A percentile compares a stretch with the other conserved stretches of the same genome.
phyloP scores from a whole-genome alignment of 768 basidiomycete genomes.

The Leccinellum albellum region DNA sequence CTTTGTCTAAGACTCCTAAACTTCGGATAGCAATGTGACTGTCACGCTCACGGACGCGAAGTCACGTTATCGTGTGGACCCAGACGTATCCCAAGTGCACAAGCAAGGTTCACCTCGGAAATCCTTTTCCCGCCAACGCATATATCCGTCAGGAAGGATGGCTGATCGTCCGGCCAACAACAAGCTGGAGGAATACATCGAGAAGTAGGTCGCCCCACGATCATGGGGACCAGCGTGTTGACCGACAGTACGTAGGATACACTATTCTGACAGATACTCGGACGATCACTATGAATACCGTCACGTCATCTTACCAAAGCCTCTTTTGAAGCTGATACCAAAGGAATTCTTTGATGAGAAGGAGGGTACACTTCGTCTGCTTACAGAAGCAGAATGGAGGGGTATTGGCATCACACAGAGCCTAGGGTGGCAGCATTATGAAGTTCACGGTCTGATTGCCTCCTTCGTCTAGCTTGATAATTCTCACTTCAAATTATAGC shows the following conservation, averaged over 20 bases:
- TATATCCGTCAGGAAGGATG: conserved; percentile 17
- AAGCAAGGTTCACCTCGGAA: neutral
- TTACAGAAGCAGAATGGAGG: conserved; percentile 90
- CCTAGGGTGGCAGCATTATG: conserved; percentile 95
- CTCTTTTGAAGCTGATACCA: conserved; percentile 89
- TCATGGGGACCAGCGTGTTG: conserved; percentile 16
- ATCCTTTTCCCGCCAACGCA: conserved; percentile 5
- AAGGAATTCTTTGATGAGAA: conserved; percentile 79
- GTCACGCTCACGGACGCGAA: conserved; percentile 27
- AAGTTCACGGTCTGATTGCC: conserved; percentile 77
- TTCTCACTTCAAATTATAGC: conserved; percentile 42
- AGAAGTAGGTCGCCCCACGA: conserved; percentile 51
- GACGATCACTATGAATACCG: conserved; percentile 94
- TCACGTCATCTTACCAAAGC: conserved; percentile 95
- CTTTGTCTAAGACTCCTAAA: neutral
- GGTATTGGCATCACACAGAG: conserved; percentile 95
- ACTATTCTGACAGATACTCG: conserved; percentile 88
- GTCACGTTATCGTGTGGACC: conserved; percentile 18
- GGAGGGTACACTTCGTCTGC: conserved; percentile 73
- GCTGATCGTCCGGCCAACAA: conserved; percentile 38
- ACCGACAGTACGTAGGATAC: conserved; percentile 51
- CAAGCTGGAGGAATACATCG: conserved; percentile 73
- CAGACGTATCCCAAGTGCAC: neutral
- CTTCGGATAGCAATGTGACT: conserved; percentile 12
- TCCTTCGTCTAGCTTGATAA: neutral